phyloP scores from a whole-genome alignment of 2,329 filamentous ascomycete species.

The Aspergillus latus region DNA sequence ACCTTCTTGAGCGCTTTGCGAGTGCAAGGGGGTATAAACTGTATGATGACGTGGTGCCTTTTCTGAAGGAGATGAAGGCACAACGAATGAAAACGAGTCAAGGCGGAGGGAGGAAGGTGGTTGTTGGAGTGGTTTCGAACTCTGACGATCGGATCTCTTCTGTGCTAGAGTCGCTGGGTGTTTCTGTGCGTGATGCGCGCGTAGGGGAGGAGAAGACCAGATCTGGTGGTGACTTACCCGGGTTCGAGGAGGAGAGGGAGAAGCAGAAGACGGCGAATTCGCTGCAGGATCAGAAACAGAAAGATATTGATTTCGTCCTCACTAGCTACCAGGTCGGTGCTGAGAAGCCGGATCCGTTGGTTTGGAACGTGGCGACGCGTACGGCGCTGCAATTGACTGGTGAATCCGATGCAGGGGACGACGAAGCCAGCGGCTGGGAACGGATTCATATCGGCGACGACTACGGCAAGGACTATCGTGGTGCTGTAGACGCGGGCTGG shows the following conservation, averaged over 20 bases:
- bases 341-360: constrained; percentile 44
- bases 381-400: constrained; percentile 26
- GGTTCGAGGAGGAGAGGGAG: constrained; percentile 19
- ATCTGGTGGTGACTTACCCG: constrained; percentile 26
- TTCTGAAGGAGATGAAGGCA: constrained; percentile 35
- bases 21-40: constrained; percentile 42
- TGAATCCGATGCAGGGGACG: constrained; percentile 1
- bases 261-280: neutral
- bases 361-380: constrained; percentile 41
- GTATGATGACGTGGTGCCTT: constrained; percentile 41
- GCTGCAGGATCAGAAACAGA: neutral
- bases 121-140: constrained; percentile 48
- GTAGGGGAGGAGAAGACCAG: constrained; percentile 37
- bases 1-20: constrained; percentile 42
- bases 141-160: constrained; percentile 46
- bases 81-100: neutral
- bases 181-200: constrained; percentile 37
- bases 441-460: constrained; percentile 49
- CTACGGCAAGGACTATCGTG: constrained; percentile 42
- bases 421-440: constrained; percentile 21
- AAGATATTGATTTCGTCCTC: constrained; percentile 46
- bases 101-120: constrained; percentile 19
- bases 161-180: constrained; percentile 41
- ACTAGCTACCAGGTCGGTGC: constrained; percentile 49
- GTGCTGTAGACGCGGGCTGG: constrained; percentile 41